Conservation (phyloP, 2,329 filamentous ascomycete genomes). For the Sordariomycetes sp. region DNA sequence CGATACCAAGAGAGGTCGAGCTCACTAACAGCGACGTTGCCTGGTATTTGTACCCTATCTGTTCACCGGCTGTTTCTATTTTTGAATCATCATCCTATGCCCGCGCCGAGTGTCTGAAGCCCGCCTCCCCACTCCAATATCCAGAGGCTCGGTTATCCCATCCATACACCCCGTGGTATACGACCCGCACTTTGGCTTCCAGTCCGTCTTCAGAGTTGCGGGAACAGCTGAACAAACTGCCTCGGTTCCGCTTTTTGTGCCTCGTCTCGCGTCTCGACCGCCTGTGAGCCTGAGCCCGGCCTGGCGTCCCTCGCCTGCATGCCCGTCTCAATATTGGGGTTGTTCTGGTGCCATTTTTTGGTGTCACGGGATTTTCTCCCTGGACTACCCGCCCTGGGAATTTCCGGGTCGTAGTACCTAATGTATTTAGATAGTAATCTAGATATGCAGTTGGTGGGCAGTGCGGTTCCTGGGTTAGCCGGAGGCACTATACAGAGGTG, state of each 20-base stretch:
- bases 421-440: neutral
- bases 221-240: neutral
- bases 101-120: neutral
- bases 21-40: neutral
- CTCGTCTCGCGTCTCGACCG: neutral
- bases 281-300: neutral
- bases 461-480: neutral
- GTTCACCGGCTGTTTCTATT: neutral
- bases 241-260: neutral
- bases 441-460: neutral
- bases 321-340: neutral
- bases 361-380: too few species aligned
- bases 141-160: neutral
- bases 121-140: neutral
- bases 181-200: neutral
- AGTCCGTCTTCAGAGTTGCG: neutral
- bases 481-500: too few species aligned
- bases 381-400: neutral
- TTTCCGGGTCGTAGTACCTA: neutral
- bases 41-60: conserved; percentile 2
- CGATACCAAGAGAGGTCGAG: neutral
- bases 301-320: neutral
- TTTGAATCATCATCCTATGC: neutral
- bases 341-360: neutral
- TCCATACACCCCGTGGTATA: neutral